Evolutionary conservation across 768 basidiomycete genomes (phyloP).

Genomic region (Mycena venus): DNA sequence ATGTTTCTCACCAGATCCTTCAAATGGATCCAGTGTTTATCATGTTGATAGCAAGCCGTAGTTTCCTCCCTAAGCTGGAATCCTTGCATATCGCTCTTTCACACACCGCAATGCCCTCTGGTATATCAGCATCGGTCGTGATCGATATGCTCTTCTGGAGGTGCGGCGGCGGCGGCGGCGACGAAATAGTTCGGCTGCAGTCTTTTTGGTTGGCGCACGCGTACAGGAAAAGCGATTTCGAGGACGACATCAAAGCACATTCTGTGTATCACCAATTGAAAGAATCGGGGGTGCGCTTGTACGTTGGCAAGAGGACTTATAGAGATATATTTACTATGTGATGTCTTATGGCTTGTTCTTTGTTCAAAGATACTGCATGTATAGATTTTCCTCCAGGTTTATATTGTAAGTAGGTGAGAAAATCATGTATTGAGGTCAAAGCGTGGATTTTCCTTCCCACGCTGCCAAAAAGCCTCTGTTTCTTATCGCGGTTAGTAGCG

Average conservation of each 20-base stretch:
- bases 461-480: not conserved
- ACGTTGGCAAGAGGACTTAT: no score
- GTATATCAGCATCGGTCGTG: not conserved
- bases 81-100: not conserved
- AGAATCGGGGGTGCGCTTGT: no score
- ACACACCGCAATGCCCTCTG: no score
- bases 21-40: not conserved
- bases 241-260: no score
- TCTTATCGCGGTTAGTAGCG: not conserved
- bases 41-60: not conserved
- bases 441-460: not conserved
- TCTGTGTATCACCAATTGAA: no score
- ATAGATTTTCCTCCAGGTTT: no score
- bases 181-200: not conserved
- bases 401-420: no score
- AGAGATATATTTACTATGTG: no score
- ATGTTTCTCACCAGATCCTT: not conserved
- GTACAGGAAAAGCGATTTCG: no score
- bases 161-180: no score
- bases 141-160: not conserved
- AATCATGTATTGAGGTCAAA: not conserved
- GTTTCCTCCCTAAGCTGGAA: slow-evolving; percentile 14
- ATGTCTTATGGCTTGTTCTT: no score
- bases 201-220: not conserved
- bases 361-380: no score